Evolutionary conservation across 83 land plant genomes (phyloP), one percentile per base, ranked within the genome.

Genomic region (Diphasiastrum complanatum): DNA sequence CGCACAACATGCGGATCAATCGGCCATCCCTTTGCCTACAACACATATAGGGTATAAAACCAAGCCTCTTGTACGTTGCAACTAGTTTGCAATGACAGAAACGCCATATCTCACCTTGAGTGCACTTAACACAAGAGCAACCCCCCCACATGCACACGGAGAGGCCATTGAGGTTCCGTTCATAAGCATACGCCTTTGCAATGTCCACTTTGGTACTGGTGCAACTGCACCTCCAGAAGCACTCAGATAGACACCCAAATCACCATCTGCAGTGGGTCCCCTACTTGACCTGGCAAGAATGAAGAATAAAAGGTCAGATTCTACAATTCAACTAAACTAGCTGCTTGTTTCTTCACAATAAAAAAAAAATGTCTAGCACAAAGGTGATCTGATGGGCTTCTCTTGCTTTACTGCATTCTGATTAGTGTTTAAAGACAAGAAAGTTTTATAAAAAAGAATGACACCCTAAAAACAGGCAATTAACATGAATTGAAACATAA

Each of bases 121-220:
- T 18, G 86, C 83, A 75, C 99, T 95, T 11, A 95, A 51, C 24
- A 95, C 67, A n/a, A 95, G 76, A 50, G 99, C 99, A 70, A 80
- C 75, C 53, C 97, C 89, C 16, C 99, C 99, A 82, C 99, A 95
- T 40, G 99, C 99, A 73, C 85, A 95, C 12, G 99, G 99, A 73
- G 99, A 95, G 29, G 99, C 79, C 99, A 95, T 95, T 11, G 99
- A 95, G n/a, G 99, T 89, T 59, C 99, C 99, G 81, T 95, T 95
- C 99, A 95, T 95, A 47, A 95, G 79, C 99, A 82, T 82, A 54
- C 99, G 88, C 6, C 80, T 37, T 50, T 95, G 99, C 46, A 95
- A 76, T 20, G 99, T 95, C 99, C 99, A 95, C 54, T 85, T 87
- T 54, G 99, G 96, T 24, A 95, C 99, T 47, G 99, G 99, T 36